These are phyloP conservation scores for Kitagawia praeruptora DNA, from an alignment of 129 eudicot species.

Conservation along the genomic window DNA sequence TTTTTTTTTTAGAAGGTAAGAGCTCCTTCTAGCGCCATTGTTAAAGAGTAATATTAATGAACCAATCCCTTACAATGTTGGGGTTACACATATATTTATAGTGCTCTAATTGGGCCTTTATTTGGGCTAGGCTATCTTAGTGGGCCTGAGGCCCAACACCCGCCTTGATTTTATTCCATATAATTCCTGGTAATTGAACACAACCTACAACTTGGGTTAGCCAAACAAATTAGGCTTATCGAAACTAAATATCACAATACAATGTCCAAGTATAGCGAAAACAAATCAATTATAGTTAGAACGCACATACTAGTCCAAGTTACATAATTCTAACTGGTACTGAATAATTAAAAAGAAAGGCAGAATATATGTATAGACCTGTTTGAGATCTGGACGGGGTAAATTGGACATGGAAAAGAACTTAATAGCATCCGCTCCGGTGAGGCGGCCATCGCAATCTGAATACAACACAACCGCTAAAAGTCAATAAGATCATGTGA, in stretches of 20 bases:
- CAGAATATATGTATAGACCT: constrained; percentile 26
- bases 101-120: no score
- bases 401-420: constrained; percentile 70
- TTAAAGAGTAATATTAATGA: no score
- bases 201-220: neutral
- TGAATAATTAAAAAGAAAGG: no score
- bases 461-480: neutral
- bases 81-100: no score
- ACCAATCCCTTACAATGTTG: no score
- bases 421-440: constrained; percentile 71
- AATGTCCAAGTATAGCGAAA: neutral
- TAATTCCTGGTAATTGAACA: neutral
- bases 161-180: no score
- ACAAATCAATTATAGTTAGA: neutral
- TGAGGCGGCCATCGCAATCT: constrained; percentile 89
- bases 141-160: neutral
- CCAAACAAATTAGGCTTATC: neutral
- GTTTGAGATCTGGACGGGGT: constrained; percentile 75
- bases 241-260: neutral
- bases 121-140: no score
- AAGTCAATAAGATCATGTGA: neutral
- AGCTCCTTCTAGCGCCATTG: no score
- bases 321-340: no score
- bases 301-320: neutral
- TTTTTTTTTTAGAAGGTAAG: no score